Conservation (phyloP, 306 rosid species). For the Cucumis hystrix region DNA sequence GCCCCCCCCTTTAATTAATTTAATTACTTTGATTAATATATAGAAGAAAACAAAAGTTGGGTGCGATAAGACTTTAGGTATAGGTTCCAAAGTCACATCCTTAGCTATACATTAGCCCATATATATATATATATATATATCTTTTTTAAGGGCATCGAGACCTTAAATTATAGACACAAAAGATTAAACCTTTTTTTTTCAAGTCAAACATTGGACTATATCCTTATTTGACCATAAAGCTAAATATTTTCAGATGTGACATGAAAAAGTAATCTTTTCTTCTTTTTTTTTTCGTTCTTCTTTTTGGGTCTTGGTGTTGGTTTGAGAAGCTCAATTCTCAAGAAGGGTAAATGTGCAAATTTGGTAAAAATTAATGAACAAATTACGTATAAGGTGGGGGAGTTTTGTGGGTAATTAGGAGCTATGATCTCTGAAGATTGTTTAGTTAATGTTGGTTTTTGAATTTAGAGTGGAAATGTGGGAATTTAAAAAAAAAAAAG, state of each 20-base stretch:
- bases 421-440: not conserved
- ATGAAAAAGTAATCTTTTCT: not conserved
- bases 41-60: slow-evolving; percentile 3
- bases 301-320: not conserved
- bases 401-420: not conserved
- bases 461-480: not conserved
- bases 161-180: not conserved
- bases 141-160: not conserved
- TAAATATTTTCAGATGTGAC: not conserved
- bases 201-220: not conserved
- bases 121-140: not conserved
- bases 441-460: not conserved
- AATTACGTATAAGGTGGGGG: not conserved
- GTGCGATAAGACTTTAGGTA: not conserved
- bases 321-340: not conserved
- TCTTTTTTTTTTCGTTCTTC: not conserved
- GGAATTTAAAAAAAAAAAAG: not conserved
- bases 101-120: not conserved
- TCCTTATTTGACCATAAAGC: too few relatives aligned
- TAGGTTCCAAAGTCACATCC: slow-evolving; percentile 3
- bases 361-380: too few relatives aligned
- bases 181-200: not conserved
- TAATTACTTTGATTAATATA: not conserved
- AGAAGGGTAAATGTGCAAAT: not conserved
- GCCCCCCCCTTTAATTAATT: not conserved